Evolutionary conservation across 1,284 basidiomycete genomes (phyloP), one percentile per base, ranked within the genome.

Genomic region (Vanrija pseudolonga): DNA sequence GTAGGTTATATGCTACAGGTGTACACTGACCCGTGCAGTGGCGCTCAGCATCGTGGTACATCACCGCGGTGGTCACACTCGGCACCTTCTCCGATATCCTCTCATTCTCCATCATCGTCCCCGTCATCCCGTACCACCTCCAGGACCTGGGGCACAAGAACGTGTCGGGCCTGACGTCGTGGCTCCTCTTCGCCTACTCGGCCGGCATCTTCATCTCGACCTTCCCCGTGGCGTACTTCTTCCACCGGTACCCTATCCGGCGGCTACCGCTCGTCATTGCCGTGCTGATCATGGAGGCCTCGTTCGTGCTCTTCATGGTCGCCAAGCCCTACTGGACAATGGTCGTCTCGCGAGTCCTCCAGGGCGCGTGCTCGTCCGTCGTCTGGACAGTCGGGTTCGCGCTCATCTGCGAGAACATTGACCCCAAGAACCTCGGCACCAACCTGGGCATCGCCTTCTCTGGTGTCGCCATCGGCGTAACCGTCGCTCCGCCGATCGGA

Each of bases 221-320:
- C 0, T 81, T 87, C 23, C 84, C 86, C 0, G 82, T 86, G 45
- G 86, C 88, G 0, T 80, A 81, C 62, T 76, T 84, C 40, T 85
- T 88, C 7, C 87, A 89, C 67, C 78, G 72, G 39, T 63, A 72
- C 55, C 71, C 69, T 0, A 80, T 79, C 23, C 77, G 88, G 45
- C 80, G 81, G 47, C 70, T 69, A 2, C 86, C 87, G 3, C 77
- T 90, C 38, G 65, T 89, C 6, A 51, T 78, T 7, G 88, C 60
- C 32, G 61, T 70, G 18, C 14, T 69, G 12, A 54, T 65, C 9
- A 56, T 72, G 14, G 60, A 65, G 48, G 62, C 39, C 9, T 55
- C 56, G 81, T 84, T 17, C 82, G 84, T 89, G 20, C 78, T 90
- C 76, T 80, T 90, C 47, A 90, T 90, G 87, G 82, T 88, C 56